Percentiles rank a stretch among this genome's conserved stretches.
Conservation (phyloP, 768 basidiomycete genomes). For the Dendrothele bispora region DNA sequence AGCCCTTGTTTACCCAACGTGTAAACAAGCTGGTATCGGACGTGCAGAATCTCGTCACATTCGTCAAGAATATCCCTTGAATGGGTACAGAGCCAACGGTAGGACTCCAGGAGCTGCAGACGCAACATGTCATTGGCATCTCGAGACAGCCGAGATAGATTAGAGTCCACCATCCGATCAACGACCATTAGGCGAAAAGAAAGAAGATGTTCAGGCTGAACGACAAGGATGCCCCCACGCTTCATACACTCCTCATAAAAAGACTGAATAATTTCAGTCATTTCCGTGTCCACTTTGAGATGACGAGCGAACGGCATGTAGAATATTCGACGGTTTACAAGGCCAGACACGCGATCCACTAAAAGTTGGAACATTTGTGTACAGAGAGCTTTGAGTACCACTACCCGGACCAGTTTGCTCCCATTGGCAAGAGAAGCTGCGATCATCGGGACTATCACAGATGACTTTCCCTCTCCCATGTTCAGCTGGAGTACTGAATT, state of each 20-base stretch:
- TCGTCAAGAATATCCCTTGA: constrained; percentile 45
- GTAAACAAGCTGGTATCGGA: constrained; percentile 49
- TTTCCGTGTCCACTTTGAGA: constrained; percentile 16
- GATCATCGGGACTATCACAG: constrained; percentile 52
- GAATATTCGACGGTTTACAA: constrained; percentile 47
- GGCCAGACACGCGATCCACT: constrained; percentile 39
- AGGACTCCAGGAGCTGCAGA: constrained; percentile 27
- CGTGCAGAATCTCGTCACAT: constrained; percentile 47
- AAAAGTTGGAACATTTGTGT: constrained; percentile 51
- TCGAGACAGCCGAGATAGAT: neutral
- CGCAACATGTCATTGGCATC: constrained; percentile 5
- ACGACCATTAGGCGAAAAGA: constrained; percentile 50
- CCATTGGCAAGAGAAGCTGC: constrained; percentile 41
- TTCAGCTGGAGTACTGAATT: constrained; percentile 51
- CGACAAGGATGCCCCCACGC: constrained; percentile 42
- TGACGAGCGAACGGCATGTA: constrained; percentile 51
- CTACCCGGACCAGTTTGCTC: constrained; percentile 42
- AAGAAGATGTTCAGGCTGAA: constrained; percentile 55
- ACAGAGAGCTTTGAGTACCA: constrained; percentile 48
- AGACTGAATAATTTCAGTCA: constrained; percentile 22
- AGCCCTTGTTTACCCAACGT: constrained; percentile 36
- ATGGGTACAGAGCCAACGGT: constrained; percentile 24
- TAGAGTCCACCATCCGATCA: constrained; percentile 27
- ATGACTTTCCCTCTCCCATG: constrained; percentile 60
- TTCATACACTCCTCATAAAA: constrained; percentile 39